These are phyloP conservation scores for Chlorella ohadii DNA, from an alignment of 139 green algal species.

Conservation along the genomic window DNA sequence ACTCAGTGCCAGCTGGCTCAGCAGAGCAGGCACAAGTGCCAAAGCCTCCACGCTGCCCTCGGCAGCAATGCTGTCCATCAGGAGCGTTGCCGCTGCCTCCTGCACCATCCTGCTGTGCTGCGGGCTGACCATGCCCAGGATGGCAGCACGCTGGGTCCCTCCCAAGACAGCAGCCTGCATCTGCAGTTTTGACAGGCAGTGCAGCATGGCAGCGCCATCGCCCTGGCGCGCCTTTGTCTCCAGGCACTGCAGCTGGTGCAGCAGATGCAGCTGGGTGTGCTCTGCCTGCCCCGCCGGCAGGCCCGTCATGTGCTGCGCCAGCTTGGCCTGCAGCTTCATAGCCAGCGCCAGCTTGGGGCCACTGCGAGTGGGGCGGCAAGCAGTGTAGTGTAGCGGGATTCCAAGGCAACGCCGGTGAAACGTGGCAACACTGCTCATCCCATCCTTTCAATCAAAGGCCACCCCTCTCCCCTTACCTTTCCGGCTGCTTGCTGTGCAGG, in stretches of 20 bases:
- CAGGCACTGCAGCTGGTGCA: constrained; percentile 26
- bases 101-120: constrained; percentile 3
- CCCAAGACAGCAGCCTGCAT: background rate
- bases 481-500: background rate
- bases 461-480: background rate
- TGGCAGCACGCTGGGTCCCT: background rate
- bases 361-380: background rate
- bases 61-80: constrained; percentile 6
- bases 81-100: background rate
- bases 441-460: background rate
- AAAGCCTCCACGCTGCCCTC: background rate
- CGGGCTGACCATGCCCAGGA: background rate
- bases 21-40: background rate
- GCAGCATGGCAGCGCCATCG: background rate
- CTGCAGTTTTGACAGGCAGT: constrained; percentile 19
- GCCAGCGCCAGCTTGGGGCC: constrained; percentile 21
- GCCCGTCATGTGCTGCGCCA: background rate
- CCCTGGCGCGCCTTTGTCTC: background rate
- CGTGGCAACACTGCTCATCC: no score
- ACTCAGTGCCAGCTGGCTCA: background rate
- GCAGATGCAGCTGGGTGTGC: background rate
- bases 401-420: no score
- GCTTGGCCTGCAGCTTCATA: constrained; percentile 4
- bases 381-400: no score
- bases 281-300: background rate